phyloP scores from a whole-genome alignment of 345 rosid genomes.

The Populus alba region DNA sequence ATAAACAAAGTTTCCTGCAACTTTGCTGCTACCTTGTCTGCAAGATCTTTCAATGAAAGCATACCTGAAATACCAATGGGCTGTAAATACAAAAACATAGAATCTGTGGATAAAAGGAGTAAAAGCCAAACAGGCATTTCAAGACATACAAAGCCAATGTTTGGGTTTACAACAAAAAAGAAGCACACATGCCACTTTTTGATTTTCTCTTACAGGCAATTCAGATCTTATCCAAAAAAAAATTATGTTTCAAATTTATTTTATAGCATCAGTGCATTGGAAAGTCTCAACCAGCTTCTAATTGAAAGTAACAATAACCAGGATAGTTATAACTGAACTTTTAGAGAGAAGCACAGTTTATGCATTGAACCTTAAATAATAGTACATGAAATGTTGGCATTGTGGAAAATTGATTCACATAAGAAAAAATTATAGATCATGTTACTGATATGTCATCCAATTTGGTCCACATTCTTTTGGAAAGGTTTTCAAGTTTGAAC shows the following conservation, averaged over 20 bases:
- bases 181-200: neutral
- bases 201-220: neutral
- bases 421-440: too few species aligned
- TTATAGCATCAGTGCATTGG: neutral
- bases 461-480: neutral
- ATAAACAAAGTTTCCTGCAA: constrained; percentile 51
- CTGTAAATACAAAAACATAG: neutral
- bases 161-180: neutral
- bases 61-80: constrained; percentile 51
- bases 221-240: neutral
- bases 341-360: too few species aligned
- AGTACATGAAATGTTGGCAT: too few species aligned
- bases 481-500: neutral
- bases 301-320: neutral
- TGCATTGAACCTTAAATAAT: too few species aligned
- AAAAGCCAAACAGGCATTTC: neutral
- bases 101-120: neutral
- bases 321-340: too few species aligned
- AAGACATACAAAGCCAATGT: neutral
- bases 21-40: constrained; percentile 57
- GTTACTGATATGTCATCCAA: neutral
- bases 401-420: too few species aligned
- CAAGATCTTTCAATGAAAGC: constrained; percentile 84
- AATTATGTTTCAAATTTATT: too few species aligned
- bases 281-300: neutral